A percentile compares a stretch with the other conserved stretches of the same genome.
These are phyloP conservation scores for Blastocystis sp. DNA, from an alignment of 352 stramenopile genomes.

Conservation along the genomic window DNA sequence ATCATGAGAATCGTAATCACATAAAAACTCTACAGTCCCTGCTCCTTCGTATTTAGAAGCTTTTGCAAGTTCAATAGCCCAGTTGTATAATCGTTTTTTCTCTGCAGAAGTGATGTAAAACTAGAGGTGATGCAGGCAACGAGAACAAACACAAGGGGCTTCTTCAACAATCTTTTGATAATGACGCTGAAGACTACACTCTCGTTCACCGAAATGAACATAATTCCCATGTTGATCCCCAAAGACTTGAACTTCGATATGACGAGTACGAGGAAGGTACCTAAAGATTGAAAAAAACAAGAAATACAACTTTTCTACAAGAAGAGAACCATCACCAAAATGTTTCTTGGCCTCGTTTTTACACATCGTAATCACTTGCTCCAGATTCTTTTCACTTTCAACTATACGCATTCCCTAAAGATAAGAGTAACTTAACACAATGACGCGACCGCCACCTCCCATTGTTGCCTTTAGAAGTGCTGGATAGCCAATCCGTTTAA, in stretches of 20 bases:
- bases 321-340: conserved; percentile 83
- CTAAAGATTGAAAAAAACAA: neutral
- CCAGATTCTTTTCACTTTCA: conserved; percentile 70
- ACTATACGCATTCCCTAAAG: conserved; percentile 84
- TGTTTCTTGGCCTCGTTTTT: conserved; percentile 77
- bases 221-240: conserved; percentile 82
- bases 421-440: neutral
- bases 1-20: conserved; percentile 74
- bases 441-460: neutral
- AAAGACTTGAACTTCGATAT: conserved; percentile 89
- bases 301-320: conserved; percentile 85
- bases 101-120: conserved; percentile 76
- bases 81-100: conserved; percentile 82
- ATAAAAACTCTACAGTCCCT: conserved; percentile 87
- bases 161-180: conserved; percentile 92
- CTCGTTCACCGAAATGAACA: conserved; percentile 71
- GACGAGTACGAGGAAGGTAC: conserved; percentile 73
- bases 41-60: conserved; percentile 85
- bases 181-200: conserved; percentile 84
- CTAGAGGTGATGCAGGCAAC: neutral
- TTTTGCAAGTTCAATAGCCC: conserved; percentile 81
- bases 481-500: conserved; percentile 83
- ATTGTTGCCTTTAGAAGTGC: conserved; percentile 82
- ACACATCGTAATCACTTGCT: conserved; percentile 7
- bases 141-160: conserved; percentile 78